phyloP scores from a whole-genome alignment of 768 basidiomycete species.

The Auriscalpium orientale region DNA sequence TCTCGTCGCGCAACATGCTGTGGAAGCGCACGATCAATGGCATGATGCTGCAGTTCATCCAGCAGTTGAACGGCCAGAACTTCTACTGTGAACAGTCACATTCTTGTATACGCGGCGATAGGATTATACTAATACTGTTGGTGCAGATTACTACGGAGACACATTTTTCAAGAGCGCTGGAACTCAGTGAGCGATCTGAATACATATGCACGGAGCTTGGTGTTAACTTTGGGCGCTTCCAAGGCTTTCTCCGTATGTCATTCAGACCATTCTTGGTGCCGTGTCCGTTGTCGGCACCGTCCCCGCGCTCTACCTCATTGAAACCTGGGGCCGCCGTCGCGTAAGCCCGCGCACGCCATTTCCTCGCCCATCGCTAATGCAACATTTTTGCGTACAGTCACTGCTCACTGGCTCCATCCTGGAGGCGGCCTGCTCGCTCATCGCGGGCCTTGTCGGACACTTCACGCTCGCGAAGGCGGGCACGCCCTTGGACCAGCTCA shows the following conservation, averaged over 20 bases:
- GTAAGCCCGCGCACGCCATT: slow-evolving; percentile 25
- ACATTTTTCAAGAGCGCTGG: slow-evolving; percentile 75
- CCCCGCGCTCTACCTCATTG: slow-evolving; percentile 65
- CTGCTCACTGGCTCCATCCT: slow-evolving; percentile 56
- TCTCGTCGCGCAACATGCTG: slow-evolving; percentile 56
- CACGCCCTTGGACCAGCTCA: slow-evolving; percentile 41
- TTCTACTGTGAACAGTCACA: slow-evolving; percentile 52
- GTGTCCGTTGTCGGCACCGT: slow-evolving; percentile 68
- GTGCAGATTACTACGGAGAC: slow-evolving; percentile 69
- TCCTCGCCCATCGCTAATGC: neutral
- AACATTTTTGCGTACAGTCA: slow-evolving; percentile 31
- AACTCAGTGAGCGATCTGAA: slow-evolving; percentile 37
- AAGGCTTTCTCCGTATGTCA: slow-evolving; percentile 63
- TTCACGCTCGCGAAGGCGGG: slow-evolving; percentile 49
- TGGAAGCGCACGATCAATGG: slow-evolving; percentile 73
- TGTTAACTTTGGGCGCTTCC: neutral
- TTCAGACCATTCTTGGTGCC: slow-evolving; percentile 67
- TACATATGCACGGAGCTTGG: too few species aligned
- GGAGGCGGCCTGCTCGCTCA: slow-evolving; percentile 55
- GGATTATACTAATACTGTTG: neutral
- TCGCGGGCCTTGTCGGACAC: slow-evolving; percentile 69
- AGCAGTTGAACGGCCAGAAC: slow-evolving; percentile 76
- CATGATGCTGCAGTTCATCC: slow-evolving; percentile 80
- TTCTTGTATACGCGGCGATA: neutral
- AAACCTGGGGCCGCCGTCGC: slow-evolving; percentile 65